A percentile compares a stretch with the other conserved stretches of the same genome.
These are phyloP conservation scores for Botrytis porri DNA, from an alignment of 2,329 filamentous ascomycete species.

Conservation along the genomic window DNA sequence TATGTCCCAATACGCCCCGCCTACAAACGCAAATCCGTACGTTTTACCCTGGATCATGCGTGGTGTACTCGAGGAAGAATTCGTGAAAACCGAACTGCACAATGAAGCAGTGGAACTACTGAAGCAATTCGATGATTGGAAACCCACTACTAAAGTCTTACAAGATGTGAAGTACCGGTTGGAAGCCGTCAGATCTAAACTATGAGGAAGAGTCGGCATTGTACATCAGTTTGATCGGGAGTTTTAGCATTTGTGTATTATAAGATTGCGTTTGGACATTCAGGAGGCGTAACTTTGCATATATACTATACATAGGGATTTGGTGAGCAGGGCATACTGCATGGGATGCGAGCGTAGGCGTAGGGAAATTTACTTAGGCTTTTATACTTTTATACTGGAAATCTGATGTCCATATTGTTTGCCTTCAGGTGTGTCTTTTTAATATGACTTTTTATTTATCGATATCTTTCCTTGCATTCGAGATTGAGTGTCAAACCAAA, in stretches of 20 bases:
- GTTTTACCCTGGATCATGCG: constrained; percentile 94
- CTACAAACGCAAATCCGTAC: constrained; percentile 71
- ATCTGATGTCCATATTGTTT: background rate
- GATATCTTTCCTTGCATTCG: background rate
- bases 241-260: constrained; percentile 15
- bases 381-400: background rate
- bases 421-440: background rate
- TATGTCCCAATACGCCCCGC: constrained; percentile 50
- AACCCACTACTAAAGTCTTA: constrained; percentile 80
- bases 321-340: constrained; percentile 7
- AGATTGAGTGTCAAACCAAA: background rate
- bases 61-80: constrained; percentile 85
- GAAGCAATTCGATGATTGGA: constrained; percentile 91
- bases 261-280: constrained; percentile 4
- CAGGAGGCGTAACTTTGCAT: constrained; percentile 5
- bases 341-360: constrained; percentile 11
- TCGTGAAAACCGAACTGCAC: constrained; percentile 77
- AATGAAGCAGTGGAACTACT: constrained; percentile 76
- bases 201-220: constrained; percentile 41
- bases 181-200: constrained; percentile 84
- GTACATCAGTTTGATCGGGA: background rate
- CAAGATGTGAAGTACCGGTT: constrained; percentile 95
- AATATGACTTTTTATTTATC: background rate
- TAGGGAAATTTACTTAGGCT: background rate
- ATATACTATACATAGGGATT: constrained; percentile 4